A percentile compares a stretch with the other conserved stretches of the same genome.
Conservation (phyloP, 148 eudicot species). For the Agrostemma githago region DNA sequence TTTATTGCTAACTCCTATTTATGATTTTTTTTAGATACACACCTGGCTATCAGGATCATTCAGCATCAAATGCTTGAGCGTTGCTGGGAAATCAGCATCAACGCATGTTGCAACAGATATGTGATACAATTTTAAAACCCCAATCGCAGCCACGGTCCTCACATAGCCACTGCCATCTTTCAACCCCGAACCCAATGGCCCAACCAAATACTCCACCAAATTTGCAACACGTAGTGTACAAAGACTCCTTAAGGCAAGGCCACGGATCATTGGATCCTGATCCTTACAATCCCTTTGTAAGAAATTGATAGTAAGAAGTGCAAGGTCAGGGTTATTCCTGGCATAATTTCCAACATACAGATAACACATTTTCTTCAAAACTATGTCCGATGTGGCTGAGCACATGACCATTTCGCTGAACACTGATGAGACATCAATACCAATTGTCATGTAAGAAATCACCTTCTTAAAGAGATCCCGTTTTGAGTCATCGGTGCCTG, state of each 20-base stretch:
- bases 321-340: conserved; percentile 82
- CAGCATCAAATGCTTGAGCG: conserved; percentile 88
- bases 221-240: conserved; percentile 81
- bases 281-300: conserved; percentile 96
- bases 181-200: conserved; percentile 80
- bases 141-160: conserved; percentile 78
- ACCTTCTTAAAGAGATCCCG: conserved; percentile 94
- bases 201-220: conserved; percentile 94
- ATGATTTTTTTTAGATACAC: not conserved
- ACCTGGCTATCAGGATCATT: conserved; percentile 94
- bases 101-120: conserved; percentile 81
- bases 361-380: conserved; percentile 96
- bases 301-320: conserved; percentile 89
- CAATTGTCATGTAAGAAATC: conserved; percentile 95
- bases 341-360: conserved; percentile 95
- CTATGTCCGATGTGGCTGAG: conserved; percentile 94
- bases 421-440: conserved; percentile 84
- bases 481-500: conserved; percentile 79
- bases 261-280: conserved; percentile 95
- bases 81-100: conserved; percentile 74
- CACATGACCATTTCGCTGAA: conserved; percentile 99
- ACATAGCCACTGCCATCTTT: conserved; percentile 89
- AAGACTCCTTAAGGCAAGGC: conserved; percentile 94
- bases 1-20: no score
- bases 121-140: conserved; percentile 92